Base-by-base conservation (phyloP, 2,329 filamentous ascomycete species). In the Cladobotryum protrusum region DNA sequence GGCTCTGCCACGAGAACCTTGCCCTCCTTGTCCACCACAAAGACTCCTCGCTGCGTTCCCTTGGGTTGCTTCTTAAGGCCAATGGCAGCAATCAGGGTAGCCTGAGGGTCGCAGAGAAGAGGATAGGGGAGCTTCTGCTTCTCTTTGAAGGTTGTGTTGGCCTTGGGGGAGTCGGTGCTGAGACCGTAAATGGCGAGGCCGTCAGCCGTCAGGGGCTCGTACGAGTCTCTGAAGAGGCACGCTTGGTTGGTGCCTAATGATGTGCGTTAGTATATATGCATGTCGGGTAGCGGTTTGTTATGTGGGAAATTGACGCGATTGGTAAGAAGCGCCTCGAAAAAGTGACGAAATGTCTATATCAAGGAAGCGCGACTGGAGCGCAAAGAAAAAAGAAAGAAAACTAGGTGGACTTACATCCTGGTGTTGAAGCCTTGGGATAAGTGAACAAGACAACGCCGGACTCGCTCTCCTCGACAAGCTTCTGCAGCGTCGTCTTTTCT, bases 361-460 rank as follows among this genome's bases (percentile, higher is more conserved):
- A 29, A 29, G 6, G 24, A 9, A 29, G 11, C 24, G 24, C 24
- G 24, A 29, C 24, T 29, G 24, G 7, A 29, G 24, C 24, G 24
- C 24, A 29, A 29, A 29, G 24, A 8, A 29, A n/a, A n/a, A 41
- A 17, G 17, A 41, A 17, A 41, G 17, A 41, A 42, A 42, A 19
- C 20, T 7, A 15, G 19, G 35, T 17, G 35, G 11, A 37, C 89
- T 81, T 82, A 96, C 92, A 97, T 55, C 92, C 92, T 35, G 89
- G 89, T 18, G 93, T 99, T 24, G 87, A 93, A 12, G 93, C 93
- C 72, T 87, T 95, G 52, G 93, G 93, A 65, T 97, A 97, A 32
- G 91, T 96, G 69, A 99, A 96, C 29, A 97, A 73, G 33, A 96
- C 89, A 40, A 97, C 86, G 20, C 92, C 93, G 34, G 80, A 77